Base-by-base conservation (phyloP, 75 land plant genomes). In the Pinus tabuliformis region DNA sequence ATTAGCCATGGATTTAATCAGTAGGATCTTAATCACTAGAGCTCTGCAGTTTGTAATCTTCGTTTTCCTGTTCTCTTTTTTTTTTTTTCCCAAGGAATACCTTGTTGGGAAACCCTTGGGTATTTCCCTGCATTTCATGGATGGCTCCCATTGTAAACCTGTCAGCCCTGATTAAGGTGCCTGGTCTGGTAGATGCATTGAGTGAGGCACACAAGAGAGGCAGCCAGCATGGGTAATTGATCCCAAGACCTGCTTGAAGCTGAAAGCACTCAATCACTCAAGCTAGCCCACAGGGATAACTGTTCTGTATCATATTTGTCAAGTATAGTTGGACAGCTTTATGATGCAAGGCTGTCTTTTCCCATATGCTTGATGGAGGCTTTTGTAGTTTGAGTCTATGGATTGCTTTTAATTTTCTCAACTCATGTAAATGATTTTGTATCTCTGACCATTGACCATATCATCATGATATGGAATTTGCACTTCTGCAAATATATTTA, bases 371-470 rank as follows among this genome's bases (percentile, higher is more conserved):
- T 16, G 16, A 42, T 64, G 17, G 16, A 45, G 9, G 52, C 11
- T 45, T 45, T 45, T 45, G 52, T 45, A 8, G 52, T 45, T 45
- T 8, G 52, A 45, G 7, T 64, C 30, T 45, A 37, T 18, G 5
- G 28, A 1, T 49, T 17, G 26, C 26, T 17, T 49, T 12, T 49
- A 73, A 49, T n/a, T 49, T 73, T 45, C 24, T 49, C 17, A 73
- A 73, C 58, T 49, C 22, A 57, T 26, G 64, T 49, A 73, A 26
- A 49, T 16, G 52, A 11, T 20, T 73, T 49, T 49, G 58, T 7
- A 73, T 49, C 33, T 30, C 56, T 72, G 15, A 72, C 14, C 26
- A 72, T 62, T 72, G 15, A 72, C 14, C 26, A 72, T 62, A 62
- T 62, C 68, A 33, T 33, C 68, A 33, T 33, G 68, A 64, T 20